Conservation (phyloP, 1,284 basidiomycete species). For the Malassezia globosa region DNA sequence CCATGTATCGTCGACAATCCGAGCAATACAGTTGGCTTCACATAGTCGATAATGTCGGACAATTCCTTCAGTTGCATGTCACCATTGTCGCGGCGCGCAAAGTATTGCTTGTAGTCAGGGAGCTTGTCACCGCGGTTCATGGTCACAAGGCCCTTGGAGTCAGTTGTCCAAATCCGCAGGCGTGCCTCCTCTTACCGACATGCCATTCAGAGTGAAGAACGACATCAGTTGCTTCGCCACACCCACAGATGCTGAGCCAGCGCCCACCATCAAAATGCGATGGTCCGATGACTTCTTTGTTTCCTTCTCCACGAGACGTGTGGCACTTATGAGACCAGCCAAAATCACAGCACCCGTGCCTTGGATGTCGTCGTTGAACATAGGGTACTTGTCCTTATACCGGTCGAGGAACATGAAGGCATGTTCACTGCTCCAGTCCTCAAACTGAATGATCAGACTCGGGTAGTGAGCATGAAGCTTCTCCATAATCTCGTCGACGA, state of each 20-base stretch:
- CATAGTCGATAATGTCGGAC: slow-evolving; percentile 68
- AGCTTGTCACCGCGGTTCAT: slow-evolving; percentile 39
- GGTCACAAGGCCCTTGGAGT: slow-evolving; percentile 44
- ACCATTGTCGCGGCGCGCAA: slow-evolving; percentile 38
- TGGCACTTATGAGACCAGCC: slow-evolving; percentile 78
- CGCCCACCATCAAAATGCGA: slow-evolving; percentile 79
- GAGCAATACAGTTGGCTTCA: slow-evolving; percentile 79
- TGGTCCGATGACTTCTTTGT: slow-evolving; percentile 63
- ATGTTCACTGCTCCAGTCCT: slow-evolving; percentile 50
- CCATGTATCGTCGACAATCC: slow-evolving; percentile 78
- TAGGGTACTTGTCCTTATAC: slow-evolving; percentile 40
- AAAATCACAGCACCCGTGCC: slow-evolving; percentile 60
- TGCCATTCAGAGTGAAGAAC: slow-evolving; percentile 40
- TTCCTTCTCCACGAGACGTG: slow-evolving; percentile 62
- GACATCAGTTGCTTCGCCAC: slow-evolving; percentile 45
- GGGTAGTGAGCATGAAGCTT: slow-evolving; percentile 57
- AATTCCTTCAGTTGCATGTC: slow-evolving; percentile 49
- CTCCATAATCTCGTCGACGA: slow-evolving; percentile 87
- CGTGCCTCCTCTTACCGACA: slow-evolving; percentile 37
- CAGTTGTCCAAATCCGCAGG: slow-evolving; percentile 41
- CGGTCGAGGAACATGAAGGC: slow-evolving; percentile 43
- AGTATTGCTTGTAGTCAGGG: slow-evolving; percentile 38
- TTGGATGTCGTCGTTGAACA: slow-evolving; percentile 71
- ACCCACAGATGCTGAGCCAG: slow-evolving; percentile 76
- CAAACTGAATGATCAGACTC: slow-evolving; percentile 72